Evolutionary conservation across 1,139 yeast genomes (phyloP), one percentile per base, ranked within the genome.

Genomic region (Petasospora fabianii): DNA sequence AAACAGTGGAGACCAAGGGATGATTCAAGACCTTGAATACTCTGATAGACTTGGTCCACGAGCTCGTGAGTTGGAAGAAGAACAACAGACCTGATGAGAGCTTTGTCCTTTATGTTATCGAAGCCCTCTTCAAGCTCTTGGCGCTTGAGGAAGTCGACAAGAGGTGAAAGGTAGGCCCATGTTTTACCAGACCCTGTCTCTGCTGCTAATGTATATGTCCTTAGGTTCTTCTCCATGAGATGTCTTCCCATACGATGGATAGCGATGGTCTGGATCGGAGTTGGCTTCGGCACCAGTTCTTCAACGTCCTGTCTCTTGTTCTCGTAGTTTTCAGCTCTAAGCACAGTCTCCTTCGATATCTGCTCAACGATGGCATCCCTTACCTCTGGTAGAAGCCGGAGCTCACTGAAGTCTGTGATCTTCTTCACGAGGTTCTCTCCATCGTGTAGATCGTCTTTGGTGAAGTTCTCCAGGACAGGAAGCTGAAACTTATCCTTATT

Each of bases 141-240:
- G 47, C 82, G 80, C 50, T 73, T 77, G 52, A 86, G 65, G 48
- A 75, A 77, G 38, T 87, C 83, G 36, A 90, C 52, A 28, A 90
- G 50, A 0, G 96, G 88, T 0, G 85, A 77, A 44, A 90, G 60
- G 56, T 90, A 92, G 0, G 97, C 88, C 79, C 96, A 78, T 0
- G 98, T 92, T 59, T 92, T 92, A 8, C 98, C 98, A 1, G 97
- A 88, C 34, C 98, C 98, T 0, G 98, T 92, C 58, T 92, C 97
- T 3, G 97, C 96, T 2, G 97, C 97, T 42, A 92, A 61, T 3
- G 95, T 78, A 64, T 79, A 87, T 0, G 83, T 73, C 50, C 80
- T 80, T 31, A 79, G 61, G 43, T 71, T 68, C 14, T 61, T 60
- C 22, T 62, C 65, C 61, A 51, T 48, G 49, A 61, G 35, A 49